phyloP scores from a whole-genome alignment of 495 filamentous ascomycete genomes.

The Lasiosphaeriaceae sp. region DNA sequence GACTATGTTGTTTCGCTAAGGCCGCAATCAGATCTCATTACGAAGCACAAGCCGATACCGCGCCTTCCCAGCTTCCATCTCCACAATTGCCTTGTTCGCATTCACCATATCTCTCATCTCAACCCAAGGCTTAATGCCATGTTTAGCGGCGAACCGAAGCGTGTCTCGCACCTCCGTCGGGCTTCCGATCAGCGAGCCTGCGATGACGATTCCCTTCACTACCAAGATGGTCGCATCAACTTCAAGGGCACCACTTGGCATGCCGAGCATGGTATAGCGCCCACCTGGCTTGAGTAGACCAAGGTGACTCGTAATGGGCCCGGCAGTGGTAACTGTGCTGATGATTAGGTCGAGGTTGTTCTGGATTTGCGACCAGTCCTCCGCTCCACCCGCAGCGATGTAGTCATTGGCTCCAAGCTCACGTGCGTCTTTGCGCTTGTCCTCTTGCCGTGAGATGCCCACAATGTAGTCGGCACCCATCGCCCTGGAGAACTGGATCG shows the following conservation, averaged over 20 bases:
- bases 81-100: slow-evolving; percentile 63
- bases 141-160: slow-evolving; percentile 71
- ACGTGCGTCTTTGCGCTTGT: slow-evolving; percentile 66
- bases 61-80: slow-evolving; percentile 66
- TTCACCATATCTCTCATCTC: slow-evolving; percentile 65
- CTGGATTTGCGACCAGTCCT: slow-evolving; percentile 55
- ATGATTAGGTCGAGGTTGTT: slow-evolving; percentile 75
- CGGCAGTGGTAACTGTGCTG: slow-evolving; percentile 65
- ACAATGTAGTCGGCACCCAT: slow-evolving; percentile 71
- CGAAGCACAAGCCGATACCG: slow-evolving; percentile 75
- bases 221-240: slow-evolving; percentile 66
- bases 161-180: slow-evolving; percentile 74
- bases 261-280: slow-evolving; percentile 66
- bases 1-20: too few relatives aligned
- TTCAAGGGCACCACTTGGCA: background rate
- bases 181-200: slow-evolving; percentile 69
- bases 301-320: slow-evolving; percentile 71
- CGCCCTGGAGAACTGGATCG: slow-evolving; percentile 63
- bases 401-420: slow-evolving; percentile 65
- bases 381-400: slow-evolving; percentile 77
- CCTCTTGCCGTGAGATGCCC: slow-evolving; percentile 69
- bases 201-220: slow-evolving; percentile 63
- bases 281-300: slow-evolving; percentile 64
- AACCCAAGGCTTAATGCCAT: slow-evolving; percentile 72
- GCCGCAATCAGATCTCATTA: too few relatives aligned